A percentile compares a stretch with the other conserved stretches of the same genome.
Conservation (phyloP, 345 rosid species). For the Aethionema arabicum region DNA sequence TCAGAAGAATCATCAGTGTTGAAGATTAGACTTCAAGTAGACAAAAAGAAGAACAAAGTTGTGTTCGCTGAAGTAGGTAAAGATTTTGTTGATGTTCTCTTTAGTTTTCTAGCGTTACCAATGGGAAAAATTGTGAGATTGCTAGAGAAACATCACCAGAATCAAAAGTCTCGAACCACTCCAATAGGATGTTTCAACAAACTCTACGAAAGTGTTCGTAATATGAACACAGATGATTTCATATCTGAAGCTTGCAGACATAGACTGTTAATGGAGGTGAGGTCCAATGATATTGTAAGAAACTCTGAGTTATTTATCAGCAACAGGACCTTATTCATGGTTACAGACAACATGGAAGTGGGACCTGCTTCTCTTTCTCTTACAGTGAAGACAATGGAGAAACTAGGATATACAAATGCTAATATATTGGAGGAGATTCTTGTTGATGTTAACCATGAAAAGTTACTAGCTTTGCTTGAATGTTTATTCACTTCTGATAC, state of each 20-base stretch:
- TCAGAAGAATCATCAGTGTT: background rate
- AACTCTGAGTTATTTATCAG: background rate
- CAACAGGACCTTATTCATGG: background rate
- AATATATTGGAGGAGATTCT: background rate
- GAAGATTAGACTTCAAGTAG: slow-evolving; percentile 16
- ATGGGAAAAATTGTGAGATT: slow-evolving; percentile 21
- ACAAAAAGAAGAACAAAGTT: slow-evolving; percentile 3
- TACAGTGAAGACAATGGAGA: background rate
- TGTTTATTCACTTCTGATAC: background rate
- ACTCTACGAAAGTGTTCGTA: slow-evolving; percentile 1
- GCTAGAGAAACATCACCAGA: background rate
- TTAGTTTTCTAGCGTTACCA: slow-evolving; percentile 18
- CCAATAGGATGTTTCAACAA: slow-evolving; percentile 13
- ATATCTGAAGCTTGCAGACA: too few species aligned
- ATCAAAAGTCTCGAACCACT: background rate
- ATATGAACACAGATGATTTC: background rate
- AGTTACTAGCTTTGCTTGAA: slow-evolving; percentile 8
- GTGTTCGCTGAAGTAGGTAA: slow-evolving; percentile 20
- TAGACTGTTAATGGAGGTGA: too few species aligned
- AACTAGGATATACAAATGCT: background rate
- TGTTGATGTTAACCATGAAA: background rate
- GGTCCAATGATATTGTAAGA: background rate
- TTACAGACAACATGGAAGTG: slow-evolving; percentile 9
- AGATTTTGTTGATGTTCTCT: slow-evolving; percentile 13
- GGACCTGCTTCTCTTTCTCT: background rate